phyloP scores from a whole-genome alignment of 228 moss, liverwort and hornwort species.

The Sphagnum fallax region DNA sequence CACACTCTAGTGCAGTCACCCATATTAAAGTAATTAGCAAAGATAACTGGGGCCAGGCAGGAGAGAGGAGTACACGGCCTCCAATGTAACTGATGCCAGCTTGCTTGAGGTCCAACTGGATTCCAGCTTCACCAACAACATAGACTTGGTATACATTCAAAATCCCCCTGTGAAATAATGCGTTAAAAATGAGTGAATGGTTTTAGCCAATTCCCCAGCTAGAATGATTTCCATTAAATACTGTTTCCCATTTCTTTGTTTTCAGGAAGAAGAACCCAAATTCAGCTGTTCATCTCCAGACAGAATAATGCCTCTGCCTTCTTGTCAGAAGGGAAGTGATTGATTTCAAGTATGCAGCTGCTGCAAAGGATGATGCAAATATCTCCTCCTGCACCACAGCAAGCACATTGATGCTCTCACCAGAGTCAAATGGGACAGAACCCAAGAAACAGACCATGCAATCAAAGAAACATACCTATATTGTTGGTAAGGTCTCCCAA shows the following conservation, averaged over 20 bases:
- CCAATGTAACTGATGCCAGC: constrained; percentile 78
- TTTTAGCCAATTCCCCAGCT: neutral
- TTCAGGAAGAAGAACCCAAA: neutral
- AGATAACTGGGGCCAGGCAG: neutral
- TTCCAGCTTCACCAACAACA: constrained; percentile 75
- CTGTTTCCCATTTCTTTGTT: neutral
- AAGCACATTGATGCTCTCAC: neutral
- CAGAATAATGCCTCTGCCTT: constrained; percentile 35
- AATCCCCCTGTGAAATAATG: neutral
- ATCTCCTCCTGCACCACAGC: constrained; percentile 75
- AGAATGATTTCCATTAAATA: neutral
- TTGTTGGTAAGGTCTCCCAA: neutral
- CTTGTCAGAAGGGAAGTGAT: constrained; percentile 82
- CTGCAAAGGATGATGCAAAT: constrained; percentile 93
- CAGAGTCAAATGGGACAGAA: neutral
- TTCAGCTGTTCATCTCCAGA: neutral
- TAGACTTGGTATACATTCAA: constrained; percentile 37
- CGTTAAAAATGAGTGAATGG: neutral
- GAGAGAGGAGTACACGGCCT: constrained; percentile 56
- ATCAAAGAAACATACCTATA: neutral
- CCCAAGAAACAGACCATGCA: neutral
- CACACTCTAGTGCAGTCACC: neutral
- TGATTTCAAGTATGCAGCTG: constrained; percentile 78
- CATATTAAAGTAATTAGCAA: neutral
- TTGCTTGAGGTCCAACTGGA: constrained; percentile 79